Evolutionary conservation across 2,329 filamentous ascomycete genomes (phyloP), one percentile per base, ranked within the genome.

Genomic region (Trichoderma endophyticum): DNA sequence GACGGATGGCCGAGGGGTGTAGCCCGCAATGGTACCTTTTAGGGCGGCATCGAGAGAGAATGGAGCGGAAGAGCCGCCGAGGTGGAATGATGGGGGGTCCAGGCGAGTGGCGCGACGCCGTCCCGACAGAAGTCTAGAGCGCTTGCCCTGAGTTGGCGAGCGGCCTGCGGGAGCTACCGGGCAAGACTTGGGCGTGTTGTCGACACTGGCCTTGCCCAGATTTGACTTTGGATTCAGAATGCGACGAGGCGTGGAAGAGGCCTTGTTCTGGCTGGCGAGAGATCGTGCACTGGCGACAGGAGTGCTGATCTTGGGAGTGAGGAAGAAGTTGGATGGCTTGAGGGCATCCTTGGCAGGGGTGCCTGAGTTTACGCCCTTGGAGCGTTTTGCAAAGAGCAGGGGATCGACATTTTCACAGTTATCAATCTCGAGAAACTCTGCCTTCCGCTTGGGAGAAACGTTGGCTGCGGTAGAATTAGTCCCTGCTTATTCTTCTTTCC

Each of bases 31-130:
- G 32, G 92, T 94, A 64, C 92, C 92, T 79, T 89, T 92, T 74
- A 97, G 88, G 4, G 94, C 95, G 28, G 93, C 92, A 79, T 96
- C 92, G 73, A 97, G 90, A 68, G 92, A 95, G 82, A 97, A 97
- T 0, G 93, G 93, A 4, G 91, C 83, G n/a, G 69, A 67, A 26
- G 59, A 60, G 71, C 83, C 84, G 71, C 83, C 84, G 73, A 83
- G 82, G 65, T 83, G 81, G 79, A 91, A 90, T 15, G 87, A 82
- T 2, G 92, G 91, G 1, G 92, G 91, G 75, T 95, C 92, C 70
- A 95, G 85, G 61, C 93, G 92, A 59, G 87, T 84, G 18, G 87
- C 88, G 73, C 89, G 89, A 63, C 92, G 91, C 72, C 92, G 90
- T 78, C 87, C 90, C 65, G 88, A 89, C 56, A 94, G 85, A 74